Evolutionary conservation across 192 early-diverging fungal genomes (phyloP), one percentile per base, ranked within the genome.

Genomic region (Backusella mclennaniae): DNA sequence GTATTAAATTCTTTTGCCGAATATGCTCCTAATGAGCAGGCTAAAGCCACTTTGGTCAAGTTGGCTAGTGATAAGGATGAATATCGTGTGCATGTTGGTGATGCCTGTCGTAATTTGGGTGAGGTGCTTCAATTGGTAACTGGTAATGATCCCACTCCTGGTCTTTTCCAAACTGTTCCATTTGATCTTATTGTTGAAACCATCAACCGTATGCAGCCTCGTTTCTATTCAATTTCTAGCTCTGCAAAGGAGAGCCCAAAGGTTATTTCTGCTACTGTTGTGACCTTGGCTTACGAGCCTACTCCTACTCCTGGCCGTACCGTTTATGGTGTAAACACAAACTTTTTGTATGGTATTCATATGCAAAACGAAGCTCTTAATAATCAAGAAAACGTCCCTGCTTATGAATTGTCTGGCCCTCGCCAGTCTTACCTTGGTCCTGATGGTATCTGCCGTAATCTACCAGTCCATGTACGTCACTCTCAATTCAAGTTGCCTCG

Each of bases 141-240:
- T 41, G 78, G 53, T 5, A 42, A 44, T 19, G 35, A 39, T 35
- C 14, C 38, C 3, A 23, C 19, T 52, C 15, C 59, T 39, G 74
- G 56, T 19, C 78, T 82, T 17, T 84, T 85, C 29, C 82, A 87
- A 21, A 39, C 35, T 76, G 86, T 97, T 77, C 98, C 98, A 1
- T 86, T 96, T 63, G 91, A 90, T 73, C 85, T 94, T 26, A 85
- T 96, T 53, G 85, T 98, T 72, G 93, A 97, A 82, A 87, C 92
- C 17, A 88, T 96, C n/a, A 85, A 92, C 69, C 92, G 93, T 35
- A 89, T 97, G 69, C 91, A 92, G 70, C 88, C 94, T 29, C 94
- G 98, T 31, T 96, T 96, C 84, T 99, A 99, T 83, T 97, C 96
- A 44, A 98, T 99, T 63, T 97, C 96, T 29, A 96, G 95, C 12